Evolutionary conservation across 176 grass and related monocot genomes (phyloP).

Genomic region (Oryza nivara): DNA sequence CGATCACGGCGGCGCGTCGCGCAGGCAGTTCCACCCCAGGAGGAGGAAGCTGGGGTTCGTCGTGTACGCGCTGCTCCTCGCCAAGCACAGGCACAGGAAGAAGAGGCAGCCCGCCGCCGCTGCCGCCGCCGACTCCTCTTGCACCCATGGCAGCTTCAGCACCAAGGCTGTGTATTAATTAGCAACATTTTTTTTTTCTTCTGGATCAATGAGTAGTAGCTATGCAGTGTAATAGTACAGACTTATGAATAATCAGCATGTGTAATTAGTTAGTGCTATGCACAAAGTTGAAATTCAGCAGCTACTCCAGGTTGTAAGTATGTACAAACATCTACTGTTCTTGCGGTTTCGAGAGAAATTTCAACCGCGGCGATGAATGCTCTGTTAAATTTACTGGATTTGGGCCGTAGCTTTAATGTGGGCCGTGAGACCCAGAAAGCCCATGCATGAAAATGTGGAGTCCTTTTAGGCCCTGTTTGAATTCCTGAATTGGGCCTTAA

Average conservation of each 20-base stretch:
- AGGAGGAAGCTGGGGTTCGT: constrained; percentile 70
- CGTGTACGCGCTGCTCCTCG: constrained; percentile 65
- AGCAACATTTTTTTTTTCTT: neutral
- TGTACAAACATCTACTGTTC: neutral
- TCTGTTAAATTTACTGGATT: no score
- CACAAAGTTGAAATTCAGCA: constrained; percentile 40
- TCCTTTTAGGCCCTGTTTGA: no score
- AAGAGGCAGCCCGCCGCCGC: constrained; percentile 29
- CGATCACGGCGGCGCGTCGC: constrained; percentile 46
- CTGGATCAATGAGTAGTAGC: neutral
- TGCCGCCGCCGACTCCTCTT: constrained; percentile 8
- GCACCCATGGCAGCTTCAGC: constrained; percentile 39
- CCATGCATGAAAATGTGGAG: no score
- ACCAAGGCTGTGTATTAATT: constrained; percentile 43
- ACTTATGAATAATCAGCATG: constrained; percentile 36
- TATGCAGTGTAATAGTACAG: constrained; percentile 5
- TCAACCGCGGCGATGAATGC: no score
- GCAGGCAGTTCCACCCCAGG: constrained; percentile 56
- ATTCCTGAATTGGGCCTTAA: no score
- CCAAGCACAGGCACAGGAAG: constrained; percentile 62
- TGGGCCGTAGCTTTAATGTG: no score
- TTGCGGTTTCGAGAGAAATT: neutral
- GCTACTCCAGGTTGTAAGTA: neutral
- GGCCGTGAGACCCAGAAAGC: no score
- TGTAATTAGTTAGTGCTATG: constrained; percentile 49